Evolutionary conservation across 2,329 filamentous ascomycete species (phyloP), one percentile per base, ranked within the genome.

Genomic region (Pseudovirgaria hyperparasitica): DNA sequence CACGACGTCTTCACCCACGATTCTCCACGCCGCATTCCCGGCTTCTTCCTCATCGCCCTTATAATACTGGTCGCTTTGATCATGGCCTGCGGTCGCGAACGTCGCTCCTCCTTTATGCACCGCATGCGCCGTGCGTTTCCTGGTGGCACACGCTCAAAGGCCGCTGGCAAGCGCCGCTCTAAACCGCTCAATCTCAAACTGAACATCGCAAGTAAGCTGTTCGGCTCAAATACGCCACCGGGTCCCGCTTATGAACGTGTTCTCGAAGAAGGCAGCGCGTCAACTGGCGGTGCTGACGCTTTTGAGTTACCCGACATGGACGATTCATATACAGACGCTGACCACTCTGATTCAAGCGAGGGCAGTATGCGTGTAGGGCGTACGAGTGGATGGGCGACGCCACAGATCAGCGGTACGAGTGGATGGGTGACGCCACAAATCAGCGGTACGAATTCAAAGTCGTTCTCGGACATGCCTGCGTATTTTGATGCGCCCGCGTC

Each of bases 191-290:
- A 31, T 17, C 13, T 11, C 18, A 21, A 33, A 19, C n/a, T 17
- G 26, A 32, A 8, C 23, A 46, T 49, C 22, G 32, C 43, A 6
- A 41, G 65, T 35, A 82, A 79, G 45, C 53, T 90, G 4, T 79
- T 92, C 35, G 69, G 63, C 12, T 33, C 43, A 3, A 22, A 29
- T 26, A 55, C 62, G 6, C 61, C 68, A 13, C 55, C n/a, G n/a
- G n/a, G n/a, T n/a, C n/a, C 55, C 2, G 37, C 45, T 3, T 94
- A 94, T 46, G 86, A 94, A 47, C 75, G 84, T 16, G 77, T 94
- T 3, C 58, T 92, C 27, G 85, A 94, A 55, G 80, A 86, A 39
- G 85, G 80, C 9, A n/a, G n/a, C n/a, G n/a, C n/a, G n/a, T n/a
- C n/a, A n/a, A n/a, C n/a, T n/a, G 70, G 72, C n/a, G 57, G 60